These are phyloP conservation scores for Blastobotrys apis DNA, from an alignment of 1,139 yeast genomes.

Conservation along the genomic window DNA sequence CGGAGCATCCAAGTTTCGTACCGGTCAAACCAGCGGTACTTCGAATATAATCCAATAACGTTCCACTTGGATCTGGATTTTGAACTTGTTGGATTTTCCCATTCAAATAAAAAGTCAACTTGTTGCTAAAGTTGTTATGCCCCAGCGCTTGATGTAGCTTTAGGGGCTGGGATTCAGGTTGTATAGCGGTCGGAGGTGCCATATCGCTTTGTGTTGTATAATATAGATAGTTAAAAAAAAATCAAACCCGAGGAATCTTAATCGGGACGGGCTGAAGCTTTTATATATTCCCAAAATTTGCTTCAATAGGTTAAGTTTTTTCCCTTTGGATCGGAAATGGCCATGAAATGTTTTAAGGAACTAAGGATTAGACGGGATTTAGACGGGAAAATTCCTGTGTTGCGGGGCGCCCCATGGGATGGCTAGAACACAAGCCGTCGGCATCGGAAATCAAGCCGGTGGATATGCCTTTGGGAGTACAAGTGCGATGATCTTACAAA, in stretches of 20 bases:
- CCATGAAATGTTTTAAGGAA: no score
- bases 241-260: background rate
- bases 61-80: slow-evolving; percentile 42
- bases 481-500: no score
- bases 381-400: no score
- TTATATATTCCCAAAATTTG: no score
- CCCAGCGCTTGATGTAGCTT: slow-evolving; percentile 16
- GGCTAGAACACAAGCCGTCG: no score
- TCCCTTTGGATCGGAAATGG: no score
- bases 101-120: slow-evolving; percentile 39
- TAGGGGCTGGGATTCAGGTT: slow-evolving; percentile 7
- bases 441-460: no score
- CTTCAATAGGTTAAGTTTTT: no score
- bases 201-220: slow-evolving; percentile 2
- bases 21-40: slow-evolving; percentile 40
- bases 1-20: slow-evolving; percentile 46
- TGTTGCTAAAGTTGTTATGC: slow-evolving; percentile 17
- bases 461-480: no score
- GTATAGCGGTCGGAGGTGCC: slow-evolving; percentile 13
- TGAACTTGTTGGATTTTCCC: slow-evolving; percentile 36
- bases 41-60: slow-evolving; percentile 41
- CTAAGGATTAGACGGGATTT: no score
- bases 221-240: background rate
- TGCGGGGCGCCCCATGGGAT: no score
- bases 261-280: no score